Evolutionary conservation across 768 basidiomycete genomes (phyloP), one percentile per base, ranked within the genome.

Genomic region (Podaxis carcinomalis): DNA sequence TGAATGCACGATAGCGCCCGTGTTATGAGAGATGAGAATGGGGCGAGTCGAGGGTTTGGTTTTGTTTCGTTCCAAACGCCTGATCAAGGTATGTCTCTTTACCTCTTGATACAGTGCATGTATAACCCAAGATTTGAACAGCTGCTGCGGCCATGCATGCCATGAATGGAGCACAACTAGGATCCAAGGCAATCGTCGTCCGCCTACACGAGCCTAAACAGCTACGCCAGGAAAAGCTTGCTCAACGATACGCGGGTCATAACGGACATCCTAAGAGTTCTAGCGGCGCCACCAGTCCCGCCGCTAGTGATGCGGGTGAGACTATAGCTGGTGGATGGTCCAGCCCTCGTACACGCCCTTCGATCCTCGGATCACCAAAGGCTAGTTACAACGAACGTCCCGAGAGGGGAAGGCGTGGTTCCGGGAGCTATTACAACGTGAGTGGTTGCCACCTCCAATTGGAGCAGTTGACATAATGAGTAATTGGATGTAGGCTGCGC

Each of bases 131-230:
- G 13, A 6, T 36, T 54, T 42, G 49, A 61, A 6, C 64, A 93
- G 93, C 93, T 36, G 63, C 81, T 28, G 80, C 81, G 9, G 94
- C 94, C 0, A 74, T 94, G 80, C 83, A 84, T 55, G 82, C 77
- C 9, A 94, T 95, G 93, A 93, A 95, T 59, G 92, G 92, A 14
- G 70, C 75, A 13, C 75, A 82, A 27, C 61, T 95, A 27, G 91
- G 90, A 32, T 75, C 80, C 13, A 93, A 94, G 69, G 85, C 89
- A 57, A 80, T 96, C 40, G 88, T 92, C 1, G 94, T 96, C 27
- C 84, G 94, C 44, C 75, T 95, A 56, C 93, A 95, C 65, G 94
- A 95, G 72, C 93, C 93, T 7, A 95, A 93, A 70, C 90, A 93
- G 69, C 74, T 94, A n/a, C 83, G 94, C 21, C 90, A 93, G 70